phyloP scores from a whole-genome alignment of 2,329 filamentous ascomycete genomes.

The Coniochaeta pulveracea region DNA sequence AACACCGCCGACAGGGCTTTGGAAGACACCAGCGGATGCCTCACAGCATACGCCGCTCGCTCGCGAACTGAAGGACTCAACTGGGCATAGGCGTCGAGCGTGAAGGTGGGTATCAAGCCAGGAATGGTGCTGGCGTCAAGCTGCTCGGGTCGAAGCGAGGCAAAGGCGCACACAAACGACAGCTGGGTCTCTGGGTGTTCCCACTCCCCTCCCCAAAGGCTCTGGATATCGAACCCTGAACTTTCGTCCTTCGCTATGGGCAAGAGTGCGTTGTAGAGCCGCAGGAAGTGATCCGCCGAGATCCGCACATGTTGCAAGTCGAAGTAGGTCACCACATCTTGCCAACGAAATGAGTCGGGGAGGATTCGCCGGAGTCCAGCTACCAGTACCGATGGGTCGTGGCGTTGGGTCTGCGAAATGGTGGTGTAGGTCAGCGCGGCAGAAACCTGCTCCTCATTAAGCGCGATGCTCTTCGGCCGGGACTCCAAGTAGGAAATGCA shows the following conservation, averaged over 20 bases:
- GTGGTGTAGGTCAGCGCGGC: constrained; percentile 60
- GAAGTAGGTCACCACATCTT: constrained; percentile 65
- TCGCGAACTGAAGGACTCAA: constrained; percentile 37
- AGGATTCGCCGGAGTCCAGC: constrained; percentile 51
- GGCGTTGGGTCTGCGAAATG: constrained; percentile 43
- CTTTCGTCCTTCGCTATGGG: constrained; percentile 54
- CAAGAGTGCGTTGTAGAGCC: constrained; percentile 68
- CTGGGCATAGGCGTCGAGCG: constrained; percentile 41
- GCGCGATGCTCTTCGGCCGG: constrained; percentile 42
- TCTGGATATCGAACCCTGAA: constrained; percentile 68
- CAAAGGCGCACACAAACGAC: constrained; percentile 84
- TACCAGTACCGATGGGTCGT: constrained; percentile 45
- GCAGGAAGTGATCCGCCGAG: constrained; percentile 68
- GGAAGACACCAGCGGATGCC: constrained; percentile 79
- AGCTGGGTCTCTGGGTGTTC: constrained; percentile 76
- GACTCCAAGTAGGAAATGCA: constrained; percentile 43
- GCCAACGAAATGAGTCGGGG: constrained; percentile 54
- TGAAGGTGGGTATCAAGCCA: constrained; percentile 67
- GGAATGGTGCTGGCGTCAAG: constrained; percentile 81
- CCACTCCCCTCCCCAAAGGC: constrained; percentile 86
- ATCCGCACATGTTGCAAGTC: constrained; percentile 70
- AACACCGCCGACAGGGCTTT: constrained; percentile 67
- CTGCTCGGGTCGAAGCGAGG: constrained; percentile 62
- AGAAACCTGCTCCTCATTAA: constrained; percentile 74
- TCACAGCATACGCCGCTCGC: constrained; percentile 51